phyloP scores from a whole-genome alignment of 352 stramenopile species.

The Thraustochytrium sp. region DNA sequence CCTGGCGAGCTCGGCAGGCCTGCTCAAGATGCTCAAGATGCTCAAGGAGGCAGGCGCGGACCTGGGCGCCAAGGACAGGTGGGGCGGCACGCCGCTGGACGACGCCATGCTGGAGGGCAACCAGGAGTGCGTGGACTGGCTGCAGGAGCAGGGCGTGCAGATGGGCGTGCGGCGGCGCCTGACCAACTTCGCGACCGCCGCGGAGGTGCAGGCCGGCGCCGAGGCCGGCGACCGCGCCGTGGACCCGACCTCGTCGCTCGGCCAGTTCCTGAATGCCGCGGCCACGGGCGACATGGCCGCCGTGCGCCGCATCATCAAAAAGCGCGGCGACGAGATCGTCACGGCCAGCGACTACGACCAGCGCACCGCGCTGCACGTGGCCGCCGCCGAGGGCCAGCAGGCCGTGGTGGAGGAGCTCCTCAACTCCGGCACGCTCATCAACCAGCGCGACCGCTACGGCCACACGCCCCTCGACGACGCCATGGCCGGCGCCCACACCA shows the following conservation, averaged over 20 bases:
- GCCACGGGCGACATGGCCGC: background rate
- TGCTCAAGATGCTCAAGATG: constrained; percentile 55
- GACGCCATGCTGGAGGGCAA: constrained; percentile 53
- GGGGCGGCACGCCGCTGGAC: constrained; percentile 61
- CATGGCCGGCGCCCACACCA: background rate
- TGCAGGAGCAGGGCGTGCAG: background rate
- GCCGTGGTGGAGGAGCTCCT: constrained; percentile 58
- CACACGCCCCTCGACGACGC: constrained; percentile 36
- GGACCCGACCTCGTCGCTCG: background rate
- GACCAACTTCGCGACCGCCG: constrained; percentile 2
- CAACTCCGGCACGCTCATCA: constrained; percentile 55
- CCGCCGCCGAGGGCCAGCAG: constrained; percentile 60
- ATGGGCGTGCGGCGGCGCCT: background rate
- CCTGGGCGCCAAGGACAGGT: constrained; percentile 63
- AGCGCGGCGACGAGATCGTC: background rate
- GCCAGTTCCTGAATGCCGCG: background rate
- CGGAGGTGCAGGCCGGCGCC: background rate
- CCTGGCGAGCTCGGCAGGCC: background rate
- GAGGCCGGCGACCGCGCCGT: background rate
- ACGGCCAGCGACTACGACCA: constrained; percentile 55
- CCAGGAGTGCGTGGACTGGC: background rate
- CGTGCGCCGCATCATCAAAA: background rate
- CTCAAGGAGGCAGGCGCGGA: constrained; percentile 55
- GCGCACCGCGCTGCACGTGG: constrained; percentile 65
- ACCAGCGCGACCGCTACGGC: constrained; percentile 46